phyloP scores from a whole-genome alignment of 176 grass and related monocot genomes.

The Miscanthus lutarioriparius region DNA sequence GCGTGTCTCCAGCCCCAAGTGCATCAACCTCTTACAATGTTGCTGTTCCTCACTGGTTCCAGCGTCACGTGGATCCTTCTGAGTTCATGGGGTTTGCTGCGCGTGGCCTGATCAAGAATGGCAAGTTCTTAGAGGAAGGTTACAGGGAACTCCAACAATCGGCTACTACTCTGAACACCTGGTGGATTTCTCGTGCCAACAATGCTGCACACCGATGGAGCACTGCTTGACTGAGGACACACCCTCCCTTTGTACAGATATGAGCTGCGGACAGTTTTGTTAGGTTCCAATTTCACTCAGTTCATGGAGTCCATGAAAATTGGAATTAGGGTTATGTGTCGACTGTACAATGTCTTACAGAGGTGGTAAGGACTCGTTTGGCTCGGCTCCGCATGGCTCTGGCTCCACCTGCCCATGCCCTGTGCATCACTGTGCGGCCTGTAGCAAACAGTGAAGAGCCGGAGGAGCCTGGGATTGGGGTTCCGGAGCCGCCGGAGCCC shows the following conservation, averaged over 20 bases:
- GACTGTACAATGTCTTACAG: neutral
- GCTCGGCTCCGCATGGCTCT: no score
- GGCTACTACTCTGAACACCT: constrained; percentile 11
- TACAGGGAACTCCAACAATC: constrained; percentile 13
- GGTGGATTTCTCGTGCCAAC: constrained; percentile 32
- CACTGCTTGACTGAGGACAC: neutral
- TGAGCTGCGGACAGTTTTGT: constrained; percentile 23
- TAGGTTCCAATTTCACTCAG: neutral
- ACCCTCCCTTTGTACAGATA: constrained; percentile 2
- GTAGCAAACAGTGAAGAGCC: no score
- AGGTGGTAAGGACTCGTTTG: no score
- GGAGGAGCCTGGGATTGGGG: no score
- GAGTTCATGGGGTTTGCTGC: constrained; percentile 87
- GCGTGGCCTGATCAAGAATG: constrained; percentile 66
- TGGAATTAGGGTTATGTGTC: neutral
- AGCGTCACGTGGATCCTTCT: constrained; percentile 48
- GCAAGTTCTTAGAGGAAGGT: constrained; percentile 51
- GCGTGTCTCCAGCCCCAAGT: neutral
- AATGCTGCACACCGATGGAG: constrained; percentile 21
- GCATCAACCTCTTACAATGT: neutral
- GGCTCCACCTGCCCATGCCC: no score
- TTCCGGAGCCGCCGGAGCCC: no score
- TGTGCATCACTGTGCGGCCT: no score
- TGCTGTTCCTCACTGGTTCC: constrained; percentile 53
- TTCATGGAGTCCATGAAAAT: neutral